Conservation (phyloP, 441 rosid species). For the Rhodomyrtus psidioides region DNA sequence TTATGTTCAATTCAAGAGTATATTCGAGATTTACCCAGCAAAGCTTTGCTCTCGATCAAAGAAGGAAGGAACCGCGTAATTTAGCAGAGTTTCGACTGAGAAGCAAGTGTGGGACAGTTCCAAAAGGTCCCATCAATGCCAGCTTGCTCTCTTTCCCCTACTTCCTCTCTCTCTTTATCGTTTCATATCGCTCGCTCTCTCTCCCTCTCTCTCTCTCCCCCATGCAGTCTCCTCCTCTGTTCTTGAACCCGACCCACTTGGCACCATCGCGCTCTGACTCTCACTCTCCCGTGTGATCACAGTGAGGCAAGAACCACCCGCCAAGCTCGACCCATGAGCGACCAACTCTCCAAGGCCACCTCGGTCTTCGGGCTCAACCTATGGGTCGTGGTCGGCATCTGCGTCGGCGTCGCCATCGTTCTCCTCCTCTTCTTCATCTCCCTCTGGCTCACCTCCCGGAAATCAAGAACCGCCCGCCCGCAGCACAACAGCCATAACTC, state of each 20-base stretch:
- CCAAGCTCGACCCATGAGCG: slow-evolving; percentile 17
- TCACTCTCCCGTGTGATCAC: too few species aligned
- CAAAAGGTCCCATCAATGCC: neutral
- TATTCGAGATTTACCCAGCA: neutral
- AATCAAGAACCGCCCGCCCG: slow-evolving; percentile 12
- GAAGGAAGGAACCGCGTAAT: neutral
- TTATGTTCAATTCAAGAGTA: too few species aligned
- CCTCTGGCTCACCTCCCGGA: slow-evolving; percentile 46
- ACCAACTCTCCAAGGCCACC: slow-evolving; percentile 37
- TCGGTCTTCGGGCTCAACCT: slow-evolving; percentile 51
- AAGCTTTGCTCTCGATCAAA: neutral
- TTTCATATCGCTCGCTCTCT: neutral
- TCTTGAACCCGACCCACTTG: neutral
- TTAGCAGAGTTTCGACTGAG: neutral
- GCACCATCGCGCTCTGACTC: neutral
- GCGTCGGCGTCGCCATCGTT: slow-evolving; percentile 53
- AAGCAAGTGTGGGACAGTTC: neutral
- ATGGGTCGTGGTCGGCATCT: slow-evolving; percentile 48
- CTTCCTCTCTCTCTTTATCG: neutral
- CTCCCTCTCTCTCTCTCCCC: neutral
- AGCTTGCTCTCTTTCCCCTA: neutral
- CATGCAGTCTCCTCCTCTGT: neutral
- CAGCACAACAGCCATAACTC: slow-evolving; percentile 1
- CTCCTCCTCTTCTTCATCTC: slow-evolving; percentile 56
- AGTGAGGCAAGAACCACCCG: neutral